Evolutionary conservation across 164 flowering plant species (phyloP).

Genomic region (Vitis amurensis): DNA sequence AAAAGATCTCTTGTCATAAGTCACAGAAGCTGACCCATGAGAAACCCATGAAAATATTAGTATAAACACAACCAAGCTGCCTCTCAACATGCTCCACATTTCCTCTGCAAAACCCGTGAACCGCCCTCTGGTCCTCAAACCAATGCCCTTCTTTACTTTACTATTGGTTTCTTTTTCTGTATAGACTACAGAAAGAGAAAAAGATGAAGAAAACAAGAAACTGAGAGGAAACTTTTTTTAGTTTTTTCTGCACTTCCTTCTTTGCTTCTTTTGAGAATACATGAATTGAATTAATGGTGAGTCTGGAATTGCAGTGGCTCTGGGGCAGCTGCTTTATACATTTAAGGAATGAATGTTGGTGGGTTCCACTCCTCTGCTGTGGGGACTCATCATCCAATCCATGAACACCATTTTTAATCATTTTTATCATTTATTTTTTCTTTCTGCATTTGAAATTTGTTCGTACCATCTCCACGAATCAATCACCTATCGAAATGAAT

Average conservation of each 20-base stretch:
- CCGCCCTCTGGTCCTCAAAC: background rate
- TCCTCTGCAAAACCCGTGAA: constrained; percentile 11
- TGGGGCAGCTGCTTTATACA: too few species aligned
- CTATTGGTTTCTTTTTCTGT: background rate
- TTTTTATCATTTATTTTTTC: too few species aligned
- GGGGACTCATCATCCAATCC: too few species aligned
- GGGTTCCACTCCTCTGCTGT: too few species aligned
- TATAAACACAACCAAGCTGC: constrained; percentile 4
- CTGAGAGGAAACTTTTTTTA: background rate
- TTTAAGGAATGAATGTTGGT: too few species aligned
- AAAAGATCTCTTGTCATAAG: constrained; percentile 70
- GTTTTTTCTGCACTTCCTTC: background rate
- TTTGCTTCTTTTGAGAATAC: constrained; percentile 10
- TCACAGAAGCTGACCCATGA: constrained; percentile 51
- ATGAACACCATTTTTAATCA: too few species aligned
- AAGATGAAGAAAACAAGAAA: background rate
- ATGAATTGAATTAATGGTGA: too few species aligned
- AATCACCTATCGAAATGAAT: too few species aligned
- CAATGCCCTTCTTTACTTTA: background rate
- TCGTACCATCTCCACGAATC: too few species aligned
- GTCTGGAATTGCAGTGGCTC: too few species aligned
- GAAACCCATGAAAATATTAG: constrained; percentile 28
- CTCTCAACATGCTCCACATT: constrained; percentile 13
- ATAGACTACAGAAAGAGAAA: background rate
- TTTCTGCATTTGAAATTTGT: too few species aligned